A percentile compares a stretch with the other conserved stretches of the same genome.
These are phyloP conservation scores for Lithohypha guttulata DNA, from an alignment of 2,329 filamentous ascomycete species.

Conservation along the genomic window DNA sequence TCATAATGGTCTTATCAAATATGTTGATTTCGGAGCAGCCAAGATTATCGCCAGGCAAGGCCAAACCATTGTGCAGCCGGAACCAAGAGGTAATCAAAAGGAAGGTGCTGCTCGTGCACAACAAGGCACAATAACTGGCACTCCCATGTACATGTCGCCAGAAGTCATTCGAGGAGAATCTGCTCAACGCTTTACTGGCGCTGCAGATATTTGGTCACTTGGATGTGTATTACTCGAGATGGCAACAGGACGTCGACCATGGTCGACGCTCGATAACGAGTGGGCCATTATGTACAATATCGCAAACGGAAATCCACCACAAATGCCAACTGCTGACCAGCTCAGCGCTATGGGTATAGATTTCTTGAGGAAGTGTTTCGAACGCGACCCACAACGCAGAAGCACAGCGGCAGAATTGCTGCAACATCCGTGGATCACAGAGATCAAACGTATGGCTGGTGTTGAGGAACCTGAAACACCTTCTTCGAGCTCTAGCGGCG, in stretches of 20 bases:
- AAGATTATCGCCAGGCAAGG: slow-evolving; percentile 94
- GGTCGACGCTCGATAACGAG: slow-evolving; percentile 94
- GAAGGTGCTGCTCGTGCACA: slow-evolving; percentile 8
- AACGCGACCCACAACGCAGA: slow-evolving; percentile 66
- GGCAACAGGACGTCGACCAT: slow-evolving; percentile 87
- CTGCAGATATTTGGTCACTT: slow-evolving; percentile 91
- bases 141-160: slow-evolving; percentile 99
- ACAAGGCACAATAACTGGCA: slow-evolving; percentile 94
- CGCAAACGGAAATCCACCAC: slow-evolving; percentile 86
- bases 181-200: slow-evolving; percentile 40
- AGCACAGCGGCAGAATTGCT: slow-evolving; percentile 78
- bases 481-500: slow-evolving; percentile 4
- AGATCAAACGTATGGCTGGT: slow-evolving; percentile 37
- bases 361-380: slow-evolving; percentile 78
- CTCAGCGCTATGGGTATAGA: slow-evolving; percentile 76
- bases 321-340: slow-evolving; percentile 71
- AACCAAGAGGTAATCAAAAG: slow-evolving; percentile 39
- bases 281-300: slow-evolving; percentile 99
- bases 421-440: slow-evolving; percentile 79
- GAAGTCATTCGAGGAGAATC: slow-evolving; percentile 86
- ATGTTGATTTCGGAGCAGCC: slow-evolving; percentile 94
- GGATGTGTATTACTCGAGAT: slow-evolving; percentile 96
- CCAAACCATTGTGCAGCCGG: slow-evolving; percentile 64
- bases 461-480: slow-evolving; percentile 19
- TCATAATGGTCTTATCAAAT: slow-evolving; percentile 97